Evolutionary conservation across 2,329 filamentous ascomycete genomes (phyloP).

Genomic region (Metarhizium guizhouense): DNA sequence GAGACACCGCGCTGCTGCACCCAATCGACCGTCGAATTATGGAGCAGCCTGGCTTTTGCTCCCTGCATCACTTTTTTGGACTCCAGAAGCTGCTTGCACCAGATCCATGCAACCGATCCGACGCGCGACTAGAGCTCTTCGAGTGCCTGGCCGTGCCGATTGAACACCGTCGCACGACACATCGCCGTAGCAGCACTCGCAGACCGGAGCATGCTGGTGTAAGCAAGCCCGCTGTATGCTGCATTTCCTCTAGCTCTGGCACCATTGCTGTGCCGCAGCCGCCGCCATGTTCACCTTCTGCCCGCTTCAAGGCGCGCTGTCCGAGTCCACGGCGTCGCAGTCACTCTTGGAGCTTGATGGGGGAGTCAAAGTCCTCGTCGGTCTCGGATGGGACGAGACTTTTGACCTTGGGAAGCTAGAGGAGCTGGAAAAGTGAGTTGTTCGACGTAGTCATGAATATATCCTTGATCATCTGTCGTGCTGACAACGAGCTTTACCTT

Average conservation of each 20-base stretch:
- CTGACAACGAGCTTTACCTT: slow-evolving; percentile 10
- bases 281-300: slow-evolving; percentile 88
- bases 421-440: slow-evolving; percentile 75
- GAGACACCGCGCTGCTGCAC: neutral
- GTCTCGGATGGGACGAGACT: slow-evolving; percentile 90
- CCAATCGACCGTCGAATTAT: neutral
- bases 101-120: neutral
- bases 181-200: neutral
- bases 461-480: neutral
- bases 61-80: no score
- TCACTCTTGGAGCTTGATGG: slow-evolving; percentile 96
- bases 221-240: neutral
- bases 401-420: slow-evolving; percentile 77
- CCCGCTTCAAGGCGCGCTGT: slow-evolving; percentile 83
- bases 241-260: neutral
- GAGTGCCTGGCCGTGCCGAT: no score
- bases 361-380: slow-evolving; percentile 88
- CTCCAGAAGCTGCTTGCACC: neutral
- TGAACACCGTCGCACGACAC: no score
- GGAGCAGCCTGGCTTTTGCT: neutral
- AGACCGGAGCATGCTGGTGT: neutral
- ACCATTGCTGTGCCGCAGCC: slow-evolving; percentile 9
- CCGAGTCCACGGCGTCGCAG: slow-evolving; percentile 77
- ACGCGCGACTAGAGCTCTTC: neutral
- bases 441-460: neutral